Evolutionary conservation across 176 grass and related monocot species (phyloP).

Genomic region (Secale cereale): DNA sequence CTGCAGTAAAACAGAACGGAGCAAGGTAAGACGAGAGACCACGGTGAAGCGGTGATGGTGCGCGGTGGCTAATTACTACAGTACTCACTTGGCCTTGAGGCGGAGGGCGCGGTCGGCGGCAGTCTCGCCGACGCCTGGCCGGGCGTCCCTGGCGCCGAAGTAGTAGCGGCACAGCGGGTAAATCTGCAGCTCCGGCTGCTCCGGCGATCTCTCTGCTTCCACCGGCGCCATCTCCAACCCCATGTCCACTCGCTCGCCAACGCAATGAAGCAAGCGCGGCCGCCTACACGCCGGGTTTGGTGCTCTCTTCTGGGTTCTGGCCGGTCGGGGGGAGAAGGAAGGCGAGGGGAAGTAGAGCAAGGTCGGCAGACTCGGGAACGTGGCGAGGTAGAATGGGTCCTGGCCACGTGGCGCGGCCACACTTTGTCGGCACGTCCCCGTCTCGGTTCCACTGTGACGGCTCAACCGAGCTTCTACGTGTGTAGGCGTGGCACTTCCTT

Average conservation of each 20-base stretch:
- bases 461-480: background rate
- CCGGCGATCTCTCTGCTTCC: background rate
- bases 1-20: conserved; percentile 11
- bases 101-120: conserved; percentile 31
- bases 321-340: background rate
- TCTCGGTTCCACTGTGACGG: background rate
- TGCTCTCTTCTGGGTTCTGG: background rate
- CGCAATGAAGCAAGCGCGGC: background rate
- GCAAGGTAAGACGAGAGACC: background rate
- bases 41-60: background rate
- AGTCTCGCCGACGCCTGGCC: conserved; percentile 10
- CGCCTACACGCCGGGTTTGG: background rate
- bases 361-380: background rate
- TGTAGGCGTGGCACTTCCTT: background rate
- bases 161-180: conserved; percentile 52
- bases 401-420: background rate
- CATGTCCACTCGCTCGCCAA: background rate
- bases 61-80: background rate
- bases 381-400: background rate
- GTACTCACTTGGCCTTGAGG: conserved; percentile 46
- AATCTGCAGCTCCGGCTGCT: conserved; percentile 25
- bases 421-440: background rate
- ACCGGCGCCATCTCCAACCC: conserved; percentile 30
- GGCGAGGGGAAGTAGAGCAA: background rate
- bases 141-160: conserved; percentile 51